Base-by-base conservation (phyloP, 2,329 filamentous ascomycete genomes). In the Colletotrichum liaoningense region DNA sequence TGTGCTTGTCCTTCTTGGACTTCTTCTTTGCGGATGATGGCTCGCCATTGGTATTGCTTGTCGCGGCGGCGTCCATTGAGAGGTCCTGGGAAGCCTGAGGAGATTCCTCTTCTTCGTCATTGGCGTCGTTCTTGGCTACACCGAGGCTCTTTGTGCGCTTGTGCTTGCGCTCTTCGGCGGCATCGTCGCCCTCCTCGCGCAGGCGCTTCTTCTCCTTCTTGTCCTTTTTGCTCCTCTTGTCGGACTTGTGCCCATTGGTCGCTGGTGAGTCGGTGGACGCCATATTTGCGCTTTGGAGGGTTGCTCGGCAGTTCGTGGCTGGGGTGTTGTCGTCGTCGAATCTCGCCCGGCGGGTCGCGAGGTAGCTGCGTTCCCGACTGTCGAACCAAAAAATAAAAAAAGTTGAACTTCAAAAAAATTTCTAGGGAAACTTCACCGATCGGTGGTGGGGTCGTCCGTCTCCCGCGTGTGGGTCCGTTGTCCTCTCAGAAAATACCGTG, bases 111-210 rank as follows among this genome's bases (percentile, higher is more conserved):
- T 76, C 66, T 38, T 76, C 79, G 46, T 80, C 79, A n/a, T 22
- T 22, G 58, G 74, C 79, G 62, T 78, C 84, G 79, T 49, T 38
- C 7, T 49, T 59, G 16, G 46, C 33, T 26, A 57, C 60, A 22
- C 49, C 57, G 24, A 84, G 84, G 83, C 82, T 86, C 79, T 87
- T 88, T 5, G 86, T 86, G 73, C 86, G 87, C 76, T 89, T 88
- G 77, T 86, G 82, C 79, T 86, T 87, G 77, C 84, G 84, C 73
- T 87, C 85, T 46, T 79, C 78, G 59, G 83, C 81, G 54, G 80
- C 81, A 8, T 75, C 70, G 24, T 76, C 77, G 52, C 87, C 85
- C 30, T 87, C 85, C 62, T 87, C 85, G 56, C 85, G 80, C 7
- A 81, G 78, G 56, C 86, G 83, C 80, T 87, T 87, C 80, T 86